A percentile compares a stretch with the other conserved stretches of the same genome.
Evolutionary conservation across 2,329 filamentous ascomycete genomes (phyloP).

Genomic region (Xylariales sp.): DNA sequence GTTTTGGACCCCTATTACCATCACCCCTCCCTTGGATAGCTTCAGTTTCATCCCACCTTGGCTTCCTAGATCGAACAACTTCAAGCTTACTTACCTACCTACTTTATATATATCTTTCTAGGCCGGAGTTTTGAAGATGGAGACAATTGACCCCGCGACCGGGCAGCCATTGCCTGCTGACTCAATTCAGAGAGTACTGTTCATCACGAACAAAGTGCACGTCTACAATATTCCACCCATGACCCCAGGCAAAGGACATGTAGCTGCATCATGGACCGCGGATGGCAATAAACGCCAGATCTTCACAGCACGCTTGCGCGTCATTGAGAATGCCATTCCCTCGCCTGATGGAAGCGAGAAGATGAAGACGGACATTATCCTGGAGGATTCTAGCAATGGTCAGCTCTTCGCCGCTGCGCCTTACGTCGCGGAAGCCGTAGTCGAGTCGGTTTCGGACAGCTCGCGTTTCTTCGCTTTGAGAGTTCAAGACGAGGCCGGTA

Average conservation of each 20-base stretch:
- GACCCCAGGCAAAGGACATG: slow-evolving; percentile 72
- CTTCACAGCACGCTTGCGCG: slow-evolving; percentile 77
- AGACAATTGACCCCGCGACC: slow-evolving; percentile 66
- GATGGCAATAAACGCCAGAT: slow-evolving; percentile 68
- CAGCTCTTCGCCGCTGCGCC: slow-evolving; percentile 81
- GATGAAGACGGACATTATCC: slow-evolving; percentile 69
- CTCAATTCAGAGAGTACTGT: slow-evolving; percentile 81
- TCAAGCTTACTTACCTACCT: neutral
- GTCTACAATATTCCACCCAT: slow-evolving; percentile 85
- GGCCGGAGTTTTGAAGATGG: no score
- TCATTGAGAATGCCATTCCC: slow-evolving; percentile 67
- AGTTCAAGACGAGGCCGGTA: slow-evolving; percentile 69
- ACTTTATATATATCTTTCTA: no score
- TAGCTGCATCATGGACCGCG: slow-evolving; percentile 71
- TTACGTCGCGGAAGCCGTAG: slow-evolving; percentile 60
- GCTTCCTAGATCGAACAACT: no score
- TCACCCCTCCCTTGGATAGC: no score
- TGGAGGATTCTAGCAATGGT: slow-evolving; percentile 70
- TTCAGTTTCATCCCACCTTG: no score
- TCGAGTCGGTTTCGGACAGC: slow-evolving; percentile 76
- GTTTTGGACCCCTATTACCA: no score
- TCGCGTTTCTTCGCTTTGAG: slow-evolving; percentile 80
- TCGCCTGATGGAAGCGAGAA: slow-evolving; percentile 41
- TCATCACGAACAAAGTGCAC: slow-evolving; percentile 69
- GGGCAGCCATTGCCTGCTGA: slow-evolving; percentile 63